A percentile compares a stretch with the other conserved stretches of the same genome.
Evolutionary conservation across 1,139 yeast species (phyloP).

Genomic region (Arxiozyma heterogenica): DNA sequence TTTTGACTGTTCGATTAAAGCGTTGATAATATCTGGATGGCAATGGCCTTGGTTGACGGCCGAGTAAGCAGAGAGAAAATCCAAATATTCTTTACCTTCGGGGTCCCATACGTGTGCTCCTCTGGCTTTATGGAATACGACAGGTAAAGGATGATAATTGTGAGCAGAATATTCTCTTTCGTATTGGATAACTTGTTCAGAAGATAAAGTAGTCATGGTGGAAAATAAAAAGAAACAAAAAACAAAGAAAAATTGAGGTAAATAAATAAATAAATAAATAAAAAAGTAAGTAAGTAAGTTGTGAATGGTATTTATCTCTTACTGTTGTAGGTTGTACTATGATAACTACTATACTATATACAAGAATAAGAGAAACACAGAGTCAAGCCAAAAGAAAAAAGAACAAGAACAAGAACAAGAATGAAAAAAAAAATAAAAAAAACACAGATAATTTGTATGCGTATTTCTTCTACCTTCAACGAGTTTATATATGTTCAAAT

Average conservation of each 20-base stretch:
- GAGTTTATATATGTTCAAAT: too few relatives aligned
- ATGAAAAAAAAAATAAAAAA: too few relatives aligned
- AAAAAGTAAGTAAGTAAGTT: too few relatives aligned
- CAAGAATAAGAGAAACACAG: too few relatives aligned
- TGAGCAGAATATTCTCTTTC: constrained; percentile 86
- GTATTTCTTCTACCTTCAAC: too few relatives aligned
- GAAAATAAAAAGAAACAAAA: too few relatives aligned
- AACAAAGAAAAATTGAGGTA: background rate
- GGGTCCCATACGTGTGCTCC: constrained; percentile 99
- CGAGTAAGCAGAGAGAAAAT: constrained; percentile 85
- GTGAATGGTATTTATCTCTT: too few relatives aligned
- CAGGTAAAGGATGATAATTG: constrained; percentile 95
- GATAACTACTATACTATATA: too few relatives aligned
- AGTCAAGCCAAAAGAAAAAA: background rate
- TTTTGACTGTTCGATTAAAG: constrained; percentile 81
- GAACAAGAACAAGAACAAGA: too few relatives aligned
- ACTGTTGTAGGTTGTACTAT: too few relatives aligned
- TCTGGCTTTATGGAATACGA: constrained; percentile 72
- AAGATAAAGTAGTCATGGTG: constrained; percentile 32
- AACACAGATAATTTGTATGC: too few relatives aligned
- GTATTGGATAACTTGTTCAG: constrained; percentile 55
- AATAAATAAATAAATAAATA: too few relatives aligned
- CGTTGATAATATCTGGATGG: constrained; percentile 83
- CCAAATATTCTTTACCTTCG: constrained; percentile 80
- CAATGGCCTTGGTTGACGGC: constrained; percentile 99